Conservation (phyloP, 768 basidiomycete species). For the Plicaturopsis crispa region DNA sequence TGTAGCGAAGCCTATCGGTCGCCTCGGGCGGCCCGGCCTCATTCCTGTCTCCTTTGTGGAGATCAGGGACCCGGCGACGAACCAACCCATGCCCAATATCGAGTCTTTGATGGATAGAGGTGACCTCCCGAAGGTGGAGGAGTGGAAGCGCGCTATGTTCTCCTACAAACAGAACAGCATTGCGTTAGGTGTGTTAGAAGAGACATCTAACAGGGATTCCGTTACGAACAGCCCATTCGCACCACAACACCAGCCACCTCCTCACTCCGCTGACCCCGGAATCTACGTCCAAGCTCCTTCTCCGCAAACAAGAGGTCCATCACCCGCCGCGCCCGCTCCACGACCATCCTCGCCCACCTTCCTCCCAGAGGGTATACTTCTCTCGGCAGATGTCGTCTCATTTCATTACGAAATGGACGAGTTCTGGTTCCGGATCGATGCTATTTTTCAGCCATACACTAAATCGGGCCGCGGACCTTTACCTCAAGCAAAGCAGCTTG, state of each 20-base stretch:
- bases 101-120: constrained; percentile 77
- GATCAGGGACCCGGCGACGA: constrained; percentile 88
- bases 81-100: constrained; percentile 68
- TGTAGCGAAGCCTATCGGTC: constrained; percentile 96
- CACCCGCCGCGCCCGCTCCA: constrained; percentile 16
- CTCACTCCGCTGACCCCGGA: constrained; percentile 11
- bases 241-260: constrained; percentile 12
- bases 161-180: constrained; percentile 96
- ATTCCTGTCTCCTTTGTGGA: constrained; percentile 98
- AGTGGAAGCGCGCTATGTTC: constrained; percentile 95
- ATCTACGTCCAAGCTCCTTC: constrained; percentile 20
- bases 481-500: constrained; percentile 68
- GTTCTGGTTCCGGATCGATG: constrained; percentile 96
- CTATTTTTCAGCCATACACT: constrained; percentile 78
- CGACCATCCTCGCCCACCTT: constrained; percentile 34
- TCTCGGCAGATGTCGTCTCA: constrained; percentile 86
- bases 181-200: constrained; percentile 85
- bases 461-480: constrained; percentile 45
- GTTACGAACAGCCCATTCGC: constrained; percentile 36
- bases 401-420: constrained; percentile 95
- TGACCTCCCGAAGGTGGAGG: constrained; percentile 92
- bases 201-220: constrained; percentile 32
- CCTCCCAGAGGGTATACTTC: constrained; percentile 79
- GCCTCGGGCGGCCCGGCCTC: constrained; percentile 89
- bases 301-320: constrained; percentile 16